These are phyloP conservation scores for Hypoxylon subgilvum DNA, from an alignment of 495 filamentous ascomycete genomes.

Conservation along the genomic window DNA sequence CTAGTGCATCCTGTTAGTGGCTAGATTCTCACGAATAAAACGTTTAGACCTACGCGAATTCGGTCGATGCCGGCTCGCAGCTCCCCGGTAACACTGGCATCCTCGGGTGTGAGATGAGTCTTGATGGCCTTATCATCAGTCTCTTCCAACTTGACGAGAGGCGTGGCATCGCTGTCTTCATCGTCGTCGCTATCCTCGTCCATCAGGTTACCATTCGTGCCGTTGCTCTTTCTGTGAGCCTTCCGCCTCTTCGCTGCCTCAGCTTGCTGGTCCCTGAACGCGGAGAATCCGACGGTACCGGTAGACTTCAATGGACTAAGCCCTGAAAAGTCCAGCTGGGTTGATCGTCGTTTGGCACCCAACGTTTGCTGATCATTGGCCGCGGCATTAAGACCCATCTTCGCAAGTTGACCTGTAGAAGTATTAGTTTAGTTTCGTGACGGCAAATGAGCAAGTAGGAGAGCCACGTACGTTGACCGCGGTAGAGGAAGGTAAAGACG, in stretches of 20 bases:
- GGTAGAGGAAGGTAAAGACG: constrained; percentile 96
- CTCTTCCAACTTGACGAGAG: constrained; percentile 68
- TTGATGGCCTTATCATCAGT: constrained; percentile 72
- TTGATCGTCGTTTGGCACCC: constrained; percentile 71
- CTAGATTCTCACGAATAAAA: neutral
- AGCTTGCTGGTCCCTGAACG: constrained; percentile 77
- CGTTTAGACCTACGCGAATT: constrained; percentile 74
- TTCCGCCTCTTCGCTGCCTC: constrained; percentile 57
- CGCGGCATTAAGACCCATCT: constrained; percentile 83
- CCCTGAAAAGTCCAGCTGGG: constrained; percentile 79
- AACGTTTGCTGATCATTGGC: constrained; percentile 66
- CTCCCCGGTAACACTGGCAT: constrained; percentile 81
- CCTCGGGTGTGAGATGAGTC: constrained; percentile 68
- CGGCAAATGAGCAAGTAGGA: too few relatives aligned
- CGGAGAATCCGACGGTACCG: constrained; percentile 85
- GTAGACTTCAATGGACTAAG: constrained; percentile 82
- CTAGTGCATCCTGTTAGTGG: constrained; percentile 60
- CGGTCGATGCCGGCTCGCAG: constrained; percentile 88
- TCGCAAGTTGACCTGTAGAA: constrained; percentile 79
- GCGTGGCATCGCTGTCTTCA: constrained; percentile 73
- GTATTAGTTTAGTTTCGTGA: constrained; percentile 26
- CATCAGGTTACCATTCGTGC: constrained; percentile 47
- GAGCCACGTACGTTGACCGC: constrained; percentile 81
- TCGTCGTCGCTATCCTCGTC: constrained; percentile 70
- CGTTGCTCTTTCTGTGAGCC: constrained; percentile 63